Evolutionary conservation across 495 filamentous ascomycete genomes (phyloP), one percentile per base, ranked within the genome.

Genomic region (Penicillium antarcticum): DNA sequence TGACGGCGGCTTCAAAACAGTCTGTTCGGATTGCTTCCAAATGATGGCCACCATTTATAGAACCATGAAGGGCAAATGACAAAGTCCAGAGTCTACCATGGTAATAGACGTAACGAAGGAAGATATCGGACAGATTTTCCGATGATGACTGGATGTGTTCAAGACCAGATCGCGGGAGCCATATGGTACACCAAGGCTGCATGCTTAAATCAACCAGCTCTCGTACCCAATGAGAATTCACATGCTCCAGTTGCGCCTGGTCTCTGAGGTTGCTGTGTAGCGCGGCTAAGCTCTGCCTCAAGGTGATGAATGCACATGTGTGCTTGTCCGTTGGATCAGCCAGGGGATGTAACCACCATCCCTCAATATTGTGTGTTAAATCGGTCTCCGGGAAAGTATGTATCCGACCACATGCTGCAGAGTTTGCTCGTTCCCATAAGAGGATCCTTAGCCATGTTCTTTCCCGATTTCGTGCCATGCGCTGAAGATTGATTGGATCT

Each of bases 21-120:
- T 77, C 69, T 5, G 79, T 59, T 5, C 62, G 69, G 45, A 81
- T 62, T 26, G 71, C 60, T 39, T 80, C 70, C 8, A 83, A 53
- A 17, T 60, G 34, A 2, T 32, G 24, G 5, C 32, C 50, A 4
- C 40, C n/a, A 2, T 37, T 51, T 4, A 46, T 45, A 2, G 54
- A 51, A 2, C 21, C 29, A n/a, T 56, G 46, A 11, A 67, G 57
- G 14, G 61, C 64, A 19, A 54, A 58, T 0, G 64, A 67, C 11
- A 67, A 33, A 0, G 57, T 67, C 64, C 64, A 67, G 4, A 65
- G 45, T 7, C 61, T 45, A n/a, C 55, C 53, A 31, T 67, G 64
- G 2, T 58, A 9, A 26, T 65, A 67, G 1, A 67, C 64, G 41
- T 65, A 59, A 21, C 49, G 34, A 2, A 67, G 52, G 34, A 53